phyloP scores from a whole-genome alignment of 768 basidiomycete genomes.

The Agrocybe pediades region DNA sequence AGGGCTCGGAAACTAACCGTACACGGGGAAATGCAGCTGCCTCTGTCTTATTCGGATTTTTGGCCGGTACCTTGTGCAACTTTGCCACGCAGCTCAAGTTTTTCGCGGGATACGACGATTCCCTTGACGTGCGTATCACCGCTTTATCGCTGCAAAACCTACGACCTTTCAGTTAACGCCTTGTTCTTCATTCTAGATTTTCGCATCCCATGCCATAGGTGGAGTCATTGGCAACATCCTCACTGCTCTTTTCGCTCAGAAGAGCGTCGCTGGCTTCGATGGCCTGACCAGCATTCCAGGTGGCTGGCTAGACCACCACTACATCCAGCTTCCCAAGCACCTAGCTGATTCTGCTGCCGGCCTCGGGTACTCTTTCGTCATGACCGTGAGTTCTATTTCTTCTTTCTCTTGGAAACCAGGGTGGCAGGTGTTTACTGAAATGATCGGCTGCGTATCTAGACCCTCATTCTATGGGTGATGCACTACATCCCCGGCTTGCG shows the following conservation, averaged over 20 bases:
- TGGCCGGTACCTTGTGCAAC: slow-evolving; percentile 87
- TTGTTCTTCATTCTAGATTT: slow-evolving; percentile 58
- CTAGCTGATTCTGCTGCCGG: slow-evolving; percentile 74
- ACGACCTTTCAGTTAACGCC: slow-evolving; percentile 4
- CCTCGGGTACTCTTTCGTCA: slow-evolving; percentile 70
- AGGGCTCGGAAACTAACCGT: neutral
- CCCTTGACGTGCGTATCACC: slow-evolving; percentile 63
- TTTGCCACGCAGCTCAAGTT: slow-evolving; percentile 95
- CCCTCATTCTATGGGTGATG: slow-evolving; percentile 77
- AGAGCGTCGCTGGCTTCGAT: slow-evolving; percentile 77
- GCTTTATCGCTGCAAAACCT: neutral
- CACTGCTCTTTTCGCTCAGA: slow-evolving; percentile 87
- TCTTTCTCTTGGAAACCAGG: neutral
- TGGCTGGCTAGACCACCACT: slow-evolving; percentile 88
- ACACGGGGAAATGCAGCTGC: slow-evolving; percentile 51
- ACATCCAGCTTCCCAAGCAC: slow-evolving; percentile 83
- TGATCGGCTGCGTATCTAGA: slow-evolving; percentile 32
- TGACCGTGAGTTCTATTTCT: slow-evolving; percentile 56
- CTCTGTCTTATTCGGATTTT: slow-evolving; percentile 81
- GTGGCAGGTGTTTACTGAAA: slow-evolving; percentile 1
- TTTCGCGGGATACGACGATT: slow-evolving; percentile 73
- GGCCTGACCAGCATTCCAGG: slow-evolving; percentile 69
- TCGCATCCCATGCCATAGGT: slow-evolving; percentile 83
- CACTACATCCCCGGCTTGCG: slow-evolving; percentile 73
- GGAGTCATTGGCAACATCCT: slow-evolving; percentile 82